Base-by-base conservation (phyloP, 139 green algal genomes). In the Desmodesmus armatus region DNA sequence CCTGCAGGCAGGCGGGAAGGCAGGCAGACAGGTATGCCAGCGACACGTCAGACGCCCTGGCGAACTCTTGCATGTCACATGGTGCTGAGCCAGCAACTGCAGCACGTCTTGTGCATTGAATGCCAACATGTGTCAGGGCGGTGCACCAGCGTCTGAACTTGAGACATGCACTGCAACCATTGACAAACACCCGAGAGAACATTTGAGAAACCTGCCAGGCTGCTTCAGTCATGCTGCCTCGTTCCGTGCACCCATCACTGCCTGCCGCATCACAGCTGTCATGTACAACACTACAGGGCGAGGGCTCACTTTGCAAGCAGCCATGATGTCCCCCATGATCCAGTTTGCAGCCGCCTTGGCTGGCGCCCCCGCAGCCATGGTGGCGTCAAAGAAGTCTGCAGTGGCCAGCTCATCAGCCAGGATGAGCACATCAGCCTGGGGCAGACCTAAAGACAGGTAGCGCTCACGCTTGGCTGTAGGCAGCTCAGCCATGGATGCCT, bases 291-390 rank as follows among this genome's bases (percentile, higher is more conserved):
- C n/a, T n/a, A n/a, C n/a, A n/a, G n/a, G n/a, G n/a, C n/a, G n/a
- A n/a, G n/a, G 35, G 13, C 67, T 39, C 81, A 87, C 94, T 86
- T 98, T 98, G 91, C 92, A 96, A 70, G 91, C 88, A 2, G 93
- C 94, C 88, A 94, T 96, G 63, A 99, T 88, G 90, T 99, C 97
- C 5, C 96, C 96, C 88, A 97, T 94, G 33, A 99, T 92, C 96
- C 96, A 99, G 91, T 99, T 99, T 47, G 97, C 94, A 19, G 94
- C 95, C 29, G 88, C 87, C 90, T 98, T 98, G 31, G 94, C 51
- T 5, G 91, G 72, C n/a, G 94, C 93, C 0, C 94, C 94, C 19
- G 87, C 90, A 80, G 13, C 94, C 93, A 88, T 63, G 1, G 31
- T 63, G 5, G 86, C 91, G 63, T 98, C 95, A 88, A 96, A 98